These are phyloP conservation scores for Fusarium beomiforme DNA, from an alignment of 2,329 filamentous ascomycete species.

Conservation along the genomic window DNA sequence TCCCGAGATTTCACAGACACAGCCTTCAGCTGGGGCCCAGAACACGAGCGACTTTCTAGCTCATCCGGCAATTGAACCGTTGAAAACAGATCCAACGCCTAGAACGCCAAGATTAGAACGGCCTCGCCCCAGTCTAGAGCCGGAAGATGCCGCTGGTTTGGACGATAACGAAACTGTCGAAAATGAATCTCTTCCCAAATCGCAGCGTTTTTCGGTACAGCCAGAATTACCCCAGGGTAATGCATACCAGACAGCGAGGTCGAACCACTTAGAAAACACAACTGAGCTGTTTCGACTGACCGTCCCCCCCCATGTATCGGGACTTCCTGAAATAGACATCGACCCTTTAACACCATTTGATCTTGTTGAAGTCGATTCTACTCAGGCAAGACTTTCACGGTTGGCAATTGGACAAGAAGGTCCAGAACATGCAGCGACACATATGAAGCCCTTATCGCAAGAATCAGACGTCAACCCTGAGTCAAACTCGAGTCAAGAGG, in stretches of 20 bases:
- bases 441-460: conserved; percentile 2
- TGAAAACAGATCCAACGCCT: conserved; percentile 13
- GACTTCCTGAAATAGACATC: conserved; percentile 1
- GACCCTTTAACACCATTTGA: conserved; percentile 7
- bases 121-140: conserved; percentile 18
- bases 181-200: not conserved
- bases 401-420: conserved; percentile 16
- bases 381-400: conserved; percentile 5
- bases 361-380: not conserved
- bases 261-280: conserved; percentile 2
- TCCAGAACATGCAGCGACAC: not conserved
- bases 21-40: not conserved
- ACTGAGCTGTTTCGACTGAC: conserved; percentile 19
- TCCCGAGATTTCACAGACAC: not conserved
- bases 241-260: not conserved
- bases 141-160: not conserved
- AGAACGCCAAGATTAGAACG: conserved; percentile 27
- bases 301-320: conserved; percentile 5
- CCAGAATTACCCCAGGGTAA: not conserved
- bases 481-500: conserved; percentile 7
- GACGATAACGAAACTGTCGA: not conserved
- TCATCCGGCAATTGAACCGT: conserved; percentile 31
- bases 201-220: not conserved
- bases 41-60: conserved; percentile 1
- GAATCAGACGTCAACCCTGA: conserved; percentile 12